Evolutionary conservation across 768 basidiomycete species (phyloP).

Genomic region (Suillus plorans): DNA sequence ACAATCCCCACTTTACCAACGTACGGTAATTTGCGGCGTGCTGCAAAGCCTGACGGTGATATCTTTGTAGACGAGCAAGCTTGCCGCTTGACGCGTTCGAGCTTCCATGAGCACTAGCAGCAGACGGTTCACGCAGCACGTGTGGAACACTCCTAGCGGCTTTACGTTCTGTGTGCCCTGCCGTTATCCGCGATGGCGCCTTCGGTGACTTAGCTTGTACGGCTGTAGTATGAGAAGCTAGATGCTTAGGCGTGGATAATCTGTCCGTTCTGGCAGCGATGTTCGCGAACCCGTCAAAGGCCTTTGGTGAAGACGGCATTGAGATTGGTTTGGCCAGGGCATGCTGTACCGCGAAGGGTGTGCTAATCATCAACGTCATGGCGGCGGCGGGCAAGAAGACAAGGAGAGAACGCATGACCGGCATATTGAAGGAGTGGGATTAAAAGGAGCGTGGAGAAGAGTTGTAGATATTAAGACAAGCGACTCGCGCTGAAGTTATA

Average conservation of each 20-base stretch:
- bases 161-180: not conserved
- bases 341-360: slow-evolving; percentile 14
- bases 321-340: slow-evolving; percentile 21
- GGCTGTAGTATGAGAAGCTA: not conserved
- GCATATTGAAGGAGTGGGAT: slow-evolving; percentile 24
- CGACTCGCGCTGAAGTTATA: slow-evolving; percentile 31
- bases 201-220: not conserved
- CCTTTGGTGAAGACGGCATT: not conserved
- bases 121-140: not conserved
- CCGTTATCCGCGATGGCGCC: not conserved
- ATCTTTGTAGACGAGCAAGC: not conserved
- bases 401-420: slow-evolving; percentile 38
- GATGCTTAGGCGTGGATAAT: not conserved
- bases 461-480: slow-evolving; percentile 13
- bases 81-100: not conserved
- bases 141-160: not conserved
- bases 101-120: not conserved
- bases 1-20: not conserved
- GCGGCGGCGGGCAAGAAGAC: slow-evolving; percentile 41
- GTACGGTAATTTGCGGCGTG: slow-evolving; percentile 1
- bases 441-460: slow-evolving; percentile 17
- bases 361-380: slow-evolving; percentile 36
- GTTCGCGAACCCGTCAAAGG: not conserved
- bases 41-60: not conserved
- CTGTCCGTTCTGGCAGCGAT: not conserved